Conservation (phyloP, 1,284 basidiomycete genomes). For the Trichosporon ovoides region DNA sequence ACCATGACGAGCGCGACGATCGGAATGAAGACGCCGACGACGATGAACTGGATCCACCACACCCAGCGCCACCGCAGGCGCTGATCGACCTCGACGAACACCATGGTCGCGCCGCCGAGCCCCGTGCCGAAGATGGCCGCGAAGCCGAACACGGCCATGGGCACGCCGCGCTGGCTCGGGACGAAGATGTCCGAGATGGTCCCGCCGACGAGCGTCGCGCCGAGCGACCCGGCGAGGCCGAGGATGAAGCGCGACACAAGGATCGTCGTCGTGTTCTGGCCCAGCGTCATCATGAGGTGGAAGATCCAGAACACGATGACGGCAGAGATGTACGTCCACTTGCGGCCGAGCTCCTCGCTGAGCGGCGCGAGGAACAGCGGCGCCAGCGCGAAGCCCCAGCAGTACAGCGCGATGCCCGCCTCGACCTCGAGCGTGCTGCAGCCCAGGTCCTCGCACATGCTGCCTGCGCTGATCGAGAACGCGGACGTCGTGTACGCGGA, state of each 20-base stretch:
- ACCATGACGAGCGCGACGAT: slow-evolving; percentile 35
- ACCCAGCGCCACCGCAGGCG: slow-evolving; percentile 71
- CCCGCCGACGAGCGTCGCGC: slow-evolving; percentile 70
- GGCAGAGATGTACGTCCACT: slow-evolving; percentile 61
- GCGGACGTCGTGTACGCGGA: slow-evolving; percentile 55
- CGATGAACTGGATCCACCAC: slow-evolving; percentile 66
- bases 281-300: slow-evolving; percentile 47
- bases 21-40: slow-evolving; percentile 35
- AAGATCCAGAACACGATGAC: slow-evolving; percentile 58
- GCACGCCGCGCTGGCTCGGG: slow-evolving; percentile 51
- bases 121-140: slow-evolving; percentile 60
- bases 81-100: slow-evolving; percentile 63
- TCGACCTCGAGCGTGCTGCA: slow-evolving; percentile 59
- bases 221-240: slow-evolving; percentile 60
- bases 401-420: slow-evolving; percentile 59
- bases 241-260: slow-evolving; percentile 60
- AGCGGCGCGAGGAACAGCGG: slow-evolving; percentile 68
- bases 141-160: slow-evolving; percentile 64
- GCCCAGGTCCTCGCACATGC: slow-evolving; percentile 62
- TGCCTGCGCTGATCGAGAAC: slow-evolving; percentile 57
- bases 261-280: slow-evolving; percentile 62
- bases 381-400: slow-evolving; percentile 48
- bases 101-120: slow-evolving; percentile 61
- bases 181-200: slow-evolving; percentile 64
- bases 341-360: slow-evolving; percentile 70